phyloP scores from a whole-genome alignment of 2,329 filamentous ascomycete species.

The Fusarium newnesense region DNA sequence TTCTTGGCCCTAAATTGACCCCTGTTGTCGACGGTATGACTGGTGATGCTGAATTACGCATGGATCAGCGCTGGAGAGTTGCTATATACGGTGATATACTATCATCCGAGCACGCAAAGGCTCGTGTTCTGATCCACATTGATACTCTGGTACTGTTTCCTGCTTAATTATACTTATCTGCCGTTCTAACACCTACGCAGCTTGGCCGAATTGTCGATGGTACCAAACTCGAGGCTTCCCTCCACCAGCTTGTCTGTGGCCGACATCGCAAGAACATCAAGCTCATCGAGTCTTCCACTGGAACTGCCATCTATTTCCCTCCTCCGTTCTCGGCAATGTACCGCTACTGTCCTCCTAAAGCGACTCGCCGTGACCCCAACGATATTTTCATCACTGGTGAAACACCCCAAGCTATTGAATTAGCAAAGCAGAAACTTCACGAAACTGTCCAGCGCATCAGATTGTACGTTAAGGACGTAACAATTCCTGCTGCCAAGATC shows the following conservation, averaged over 20 bases:
- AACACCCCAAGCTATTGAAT: constrained; percentile 81
- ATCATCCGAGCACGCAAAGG: constrained; percentile 97
- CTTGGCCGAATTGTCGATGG: constrained; percentile 80
- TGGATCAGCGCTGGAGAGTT: constrained; percentile 90
- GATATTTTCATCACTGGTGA: constrained; percentile 97
- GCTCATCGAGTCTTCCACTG: constrained; percentile 92
- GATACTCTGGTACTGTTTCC: constrained; percentile 78
- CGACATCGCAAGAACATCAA: constrained; percentile 98
- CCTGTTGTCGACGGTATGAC: constrained; percentile 80
- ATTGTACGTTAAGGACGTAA: constrained; percentile 90
- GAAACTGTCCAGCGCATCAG: constrained; percentile 85
- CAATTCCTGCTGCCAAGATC: constrained; percentile 90
- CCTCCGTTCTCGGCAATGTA: constrained; percentile 93
- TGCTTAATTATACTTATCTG: not conserved
- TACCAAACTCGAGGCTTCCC: constrained; percentile 83
- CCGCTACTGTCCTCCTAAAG: constrained; percentile 86
- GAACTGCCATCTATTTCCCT: constrained; percentile 98
- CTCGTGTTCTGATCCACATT: constrained; percentile 94
- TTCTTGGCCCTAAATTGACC: constrained; percentile 88
- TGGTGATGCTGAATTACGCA: constrained; percentile 82
- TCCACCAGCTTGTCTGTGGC: constrained; percentile 93
- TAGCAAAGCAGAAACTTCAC: constrained; percentile 91
- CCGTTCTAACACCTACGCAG: constrained; percentile 52
- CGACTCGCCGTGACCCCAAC: constrained; percentile 82
- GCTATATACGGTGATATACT: constrained; percentile 96